Percentiles rank a stretch among this genome's conserved stretches.
phyloP scores from a whole-genome alignment of 2,329 filamentous ascomycete genomes.

The Apiospora marii region DNA sequence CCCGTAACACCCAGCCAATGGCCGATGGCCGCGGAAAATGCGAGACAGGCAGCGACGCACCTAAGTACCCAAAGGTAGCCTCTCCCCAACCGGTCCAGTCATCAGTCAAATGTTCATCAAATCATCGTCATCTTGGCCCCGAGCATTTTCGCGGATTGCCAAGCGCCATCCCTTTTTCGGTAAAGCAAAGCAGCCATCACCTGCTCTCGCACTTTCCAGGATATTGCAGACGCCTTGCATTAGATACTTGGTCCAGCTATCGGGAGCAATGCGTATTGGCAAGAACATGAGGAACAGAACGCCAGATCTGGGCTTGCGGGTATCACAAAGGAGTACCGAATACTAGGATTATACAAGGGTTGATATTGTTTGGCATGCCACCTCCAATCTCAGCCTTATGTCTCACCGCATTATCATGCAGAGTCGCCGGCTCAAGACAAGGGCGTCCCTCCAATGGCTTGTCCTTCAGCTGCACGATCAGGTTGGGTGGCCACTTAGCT shows the following conservation, averaged over 20 bases:
- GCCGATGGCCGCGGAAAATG: neutral
- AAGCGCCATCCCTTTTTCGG: neutral
- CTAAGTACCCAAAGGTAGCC: neutral
- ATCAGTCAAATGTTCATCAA: too few species aligned
- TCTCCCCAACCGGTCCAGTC: neutral
- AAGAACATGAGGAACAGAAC: neutral
- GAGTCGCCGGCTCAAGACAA: neutral
- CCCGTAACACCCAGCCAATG: neutral
- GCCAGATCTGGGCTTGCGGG: neutral
- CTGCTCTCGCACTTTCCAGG: neutral
- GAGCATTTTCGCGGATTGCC: neutral
- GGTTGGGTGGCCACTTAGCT: neutral
- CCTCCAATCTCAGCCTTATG: slow-evolving; percentile 15
- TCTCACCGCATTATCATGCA: slow-evolving; percentile 14
- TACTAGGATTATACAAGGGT: neutral
- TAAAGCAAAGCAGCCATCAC: neutral
- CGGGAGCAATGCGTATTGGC: too few species aligned
- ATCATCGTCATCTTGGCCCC: neutral
- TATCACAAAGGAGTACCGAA: neutral
- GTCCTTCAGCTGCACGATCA: neutral
- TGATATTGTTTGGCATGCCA: neutral
- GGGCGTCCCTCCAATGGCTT: neutral
- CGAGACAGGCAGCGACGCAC: neutral
- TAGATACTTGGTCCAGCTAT: neutral
- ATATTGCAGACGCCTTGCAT: neutral